These are phyloP conservation scores for Tetraselmis striata DNA, from an alignment of 139 green algal genomes.

Conservation along the genomic window DNA sequence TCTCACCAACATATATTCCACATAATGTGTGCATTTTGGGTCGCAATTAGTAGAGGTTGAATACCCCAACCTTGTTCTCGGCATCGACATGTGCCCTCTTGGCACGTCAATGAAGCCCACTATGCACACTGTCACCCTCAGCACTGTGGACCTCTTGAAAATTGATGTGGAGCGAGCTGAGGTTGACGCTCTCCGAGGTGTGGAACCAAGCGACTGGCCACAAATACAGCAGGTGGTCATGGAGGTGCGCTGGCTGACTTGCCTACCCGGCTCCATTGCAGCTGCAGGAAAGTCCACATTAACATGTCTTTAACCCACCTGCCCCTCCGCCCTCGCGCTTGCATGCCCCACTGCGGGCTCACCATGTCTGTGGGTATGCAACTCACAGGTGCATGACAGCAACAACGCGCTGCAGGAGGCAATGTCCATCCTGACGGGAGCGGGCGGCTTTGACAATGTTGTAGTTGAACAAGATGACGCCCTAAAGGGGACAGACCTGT, in stretches of 20 bases:
- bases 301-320: too few species aligned
- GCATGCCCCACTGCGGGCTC: too few species aligned
- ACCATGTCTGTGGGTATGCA: too few species aligned
- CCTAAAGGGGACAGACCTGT: background rate
- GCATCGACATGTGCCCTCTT: background rate
- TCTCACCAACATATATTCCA: background rate
- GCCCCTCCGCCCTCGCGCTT: too few species aligned
- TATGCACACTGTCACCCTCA: background rate
- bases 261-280: background rate
- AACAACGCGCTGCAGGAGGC: background rate
- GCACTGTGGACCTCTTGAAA: background rate
- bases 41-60: background rate
- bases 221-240: background rate
- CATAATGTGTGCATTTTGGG: background rate
- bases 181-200: background rate
- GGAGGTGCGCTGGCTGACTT: background rate
- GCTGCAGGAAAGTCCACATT: too few species aligned
- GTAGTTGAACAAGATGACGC: background rate
- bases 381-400: background rate
- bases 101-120: background rate
- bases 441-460: background rate
- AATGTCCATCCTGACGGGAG: background rate
- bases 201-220: background rate
- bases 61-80: background rate
- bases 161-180: background rate